These are phyloP conservation scores for Exserohilum rostratum DNA, from an alignment of 2,329 filamentous ascomycete species.

Conservation along the genomic window DNA sequence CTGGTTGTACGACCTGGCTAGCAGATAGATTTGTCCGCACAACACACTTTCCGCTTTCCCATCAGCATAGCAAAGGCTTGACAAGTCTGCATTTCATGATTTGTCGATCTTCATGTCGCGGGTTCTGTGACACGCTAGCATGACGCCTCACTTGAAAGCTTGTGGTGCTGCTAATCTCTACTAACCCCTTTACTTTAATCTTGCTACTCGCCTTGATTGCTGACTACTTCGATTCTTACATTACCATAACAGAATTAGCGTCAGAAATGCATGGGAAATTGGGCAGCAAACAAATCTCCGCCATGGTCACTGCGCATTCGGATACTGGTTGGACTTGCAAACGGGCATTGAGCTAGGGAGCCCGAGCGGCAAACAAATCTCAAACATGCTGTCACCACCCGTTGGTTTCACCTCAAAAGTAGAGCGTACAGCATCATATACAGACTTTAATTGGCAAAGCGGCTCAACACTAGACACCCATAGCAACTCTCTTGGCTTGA, in stretches of 20 bases:
- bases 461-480: background rate
- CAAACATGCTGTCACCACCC: background rate
- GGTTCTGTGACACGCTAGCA: background rate
- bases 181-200: background rate
- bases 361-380: background rate
- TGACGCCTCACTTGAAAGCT: background rate
- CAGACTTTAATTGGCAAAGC: background rate
- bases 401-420: background rate
- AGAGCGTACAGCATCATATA: background rate
- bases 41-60: background rate
- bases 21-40: background rate
- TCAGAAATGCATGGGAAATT: background rate
- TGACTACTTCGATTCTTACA: background rate
- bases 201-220: background rate
- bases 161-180: background rate
- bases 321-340: background rate
- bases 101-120: background rate
- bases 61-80: no score
- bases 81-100: background rate
- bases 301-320: background rate
- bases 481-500: background rate
- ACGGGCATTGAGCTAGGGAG: constrained; percentile 1
- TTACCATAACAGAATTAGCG: background rate
- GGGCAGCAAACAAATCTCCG: background rate
- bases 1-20: background rate